Conservation (phyloP, 306 rosid genomes). For the Canavalia ensiformis region DNA sequence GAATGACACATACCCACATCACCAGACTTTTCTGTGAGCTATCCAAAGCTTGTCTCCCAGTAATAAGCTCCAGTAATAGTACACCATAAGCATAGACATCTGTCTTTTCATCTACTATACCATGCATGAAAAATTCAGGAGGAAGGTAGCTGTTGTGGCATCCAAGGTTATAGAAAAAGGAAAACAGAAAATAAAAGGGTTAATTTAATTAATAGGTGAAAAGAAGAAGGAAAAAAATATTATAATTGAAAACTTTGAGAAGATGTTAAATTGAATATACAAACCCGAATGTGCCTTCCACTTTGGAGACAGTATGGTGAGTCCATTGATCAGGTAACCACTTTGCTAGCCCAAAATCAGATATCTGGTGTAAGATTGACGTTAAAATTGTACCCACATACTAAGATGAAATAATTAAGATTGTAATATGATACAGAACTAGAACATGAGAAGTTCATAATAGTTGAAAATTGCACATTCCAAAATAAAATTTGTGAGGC, state of each 20-base stretch:
- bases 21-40: slow-evolving; percentile 90
- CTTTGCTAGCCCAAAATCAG: slow-evolving; percentile 96
- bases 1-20: slow-evolving; percentile 89
- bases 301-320: slow-evolving; percentile 86
- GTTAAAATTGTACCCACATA: slow-evolving; percentile 30
- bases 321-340: slow-evolving; percentile 99
- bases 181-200: slow-evolving; percentile 32
- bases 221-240: neutral
- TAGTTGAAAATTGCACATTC: neutral
- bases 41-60: slow-evolving; percentile 91
- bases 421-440: slow-evolving; percentile 9
- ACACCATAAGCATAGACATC: slow-evolving; percentile 97
- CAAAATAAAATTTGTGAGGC: slow-evolving; percentile 24
- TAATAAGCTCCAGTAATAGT: slow-evolving; percentile 84
- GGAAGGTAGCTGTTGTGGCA: slow-evolving; percentile 87
- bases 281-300: slow-evolving; percentile 99
- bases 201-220: slow-evolving; percentile 24
- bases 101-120: slow-evolving; percentile 96
- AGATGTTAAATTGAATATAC: slow-evolving; percentile 53
- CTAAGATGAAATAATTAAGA: slow-evolving; percentile 32
- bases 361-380: slow-evolving; percentile 68
- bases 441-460: slow-evolving; percentile 27
- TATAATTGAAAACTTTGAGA: slow-evolving; percentile 8
- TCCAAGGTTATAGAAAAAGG: neutral
- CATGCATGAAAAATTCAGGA: slow-evolving; percentile 99